Conservation (phyloP, 176 grass and related monocot species). For the Chloris gayana region DNA sequence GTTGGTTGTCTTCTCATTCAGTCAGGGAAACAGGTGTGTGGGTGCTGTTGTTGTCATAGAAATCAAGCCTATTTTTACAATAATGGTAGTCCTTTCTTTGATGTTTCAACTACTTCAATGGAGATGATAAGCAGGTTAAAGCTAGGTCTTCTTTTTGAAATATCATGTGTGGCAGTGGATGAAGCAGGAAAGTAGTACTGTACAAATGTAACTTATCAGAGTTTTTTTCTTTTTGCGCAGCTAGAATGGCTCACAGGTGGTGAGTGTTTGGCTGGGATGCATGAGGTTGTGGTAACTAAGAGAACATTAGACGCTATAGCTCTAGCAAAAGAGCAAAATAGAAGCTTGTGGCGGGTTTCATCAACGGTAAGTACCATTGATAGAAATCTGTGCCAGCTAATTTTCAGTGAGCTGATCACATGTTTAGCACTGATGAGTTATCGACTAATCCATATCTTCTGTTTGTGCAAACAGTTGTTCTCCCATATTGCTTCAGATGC, state of each 20-base stretch:
- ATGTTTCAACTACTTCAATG: too few species aligned
- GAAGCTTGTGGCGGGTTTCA: conserved; percentile 90
- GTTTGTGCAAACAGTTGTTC: conserved; percentile 62
- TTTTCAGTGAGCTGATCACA: too few species aligned
- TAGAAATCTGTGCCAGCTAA: background rate
- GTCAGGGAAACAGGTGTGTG: conserved; percentile 77
- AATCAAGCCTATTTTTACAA: background rate
- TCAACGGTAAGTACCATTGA: conserved; percentile 64
- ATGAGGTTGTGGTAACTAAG: conserved; percentile 89
- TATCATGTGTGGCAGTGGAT: background rate
- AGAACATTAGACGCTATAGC: conserved; percentile 78
- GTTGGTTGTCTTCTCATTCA: conserved; percentile 91
- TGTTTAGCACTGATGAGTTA: background rate
- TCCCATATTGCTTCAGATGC: conserved; percentile 93
- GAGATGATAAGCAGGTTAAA: background rate
- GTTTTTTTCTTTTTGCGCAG: conserved; percentile 45
- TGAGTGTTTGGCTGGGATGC: conserved; percentile 94
- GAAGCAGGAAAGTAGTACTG: background rate
- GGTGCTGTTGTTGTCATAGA: background rate
- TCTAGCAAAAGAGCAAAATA: conserved; percentile 61
- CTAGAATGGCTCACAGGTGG: conserved; percentile 96
- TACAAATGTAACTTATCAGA: background rate
- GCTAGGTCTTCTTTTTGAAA: background rate
- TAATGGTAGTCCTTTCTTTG: too few species aligned
- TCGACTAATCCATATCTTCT: background rate